Percentiles rank a stretch among this genome's conserved stretches.
Conservation (phyloP, 192 early-diverging fungal species). For the Coemansia guatemalensis region DNA sequence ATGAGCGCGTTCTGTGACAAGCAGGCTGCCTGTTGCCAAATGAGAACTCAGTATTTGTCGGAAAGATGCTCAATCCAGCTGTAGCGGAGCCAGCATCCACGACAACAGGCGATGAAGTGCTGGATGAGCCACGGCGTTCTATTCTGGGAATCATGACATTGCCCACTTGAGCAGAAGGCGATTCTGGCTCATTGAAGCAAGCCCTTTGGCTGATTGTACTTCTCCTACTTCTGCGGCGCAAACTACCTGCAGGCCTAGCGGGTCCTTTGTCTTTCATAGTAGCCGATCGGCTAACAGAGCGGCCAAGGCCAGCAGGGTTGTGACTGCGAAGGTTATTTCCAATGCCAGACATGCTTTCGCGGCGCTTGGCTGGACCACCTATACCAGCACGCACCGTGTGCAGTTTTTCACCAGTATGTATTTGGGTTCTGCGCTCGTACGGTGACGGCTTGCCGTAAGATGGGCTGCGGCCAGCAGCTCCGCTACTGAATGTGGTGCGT, state of each 20-base stretch:
- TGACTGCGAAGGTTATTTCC: slow-evolving; percentile 47
- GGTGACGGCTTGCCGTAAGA: slow-evolving; percentile 15
- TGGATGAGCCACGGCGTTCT: slow-evolving; percentile 27
- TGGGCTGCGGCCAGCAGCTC: not conserved
- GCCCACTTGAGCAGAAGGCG: slow-evolving; percentile 4
- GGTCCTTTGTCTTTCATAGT: slow-evolving; percentile 5
- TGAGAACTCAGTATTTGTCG: slow-evolving; percentile 19
- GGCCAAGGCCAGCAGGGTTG: slow-evolving; percentile 28
- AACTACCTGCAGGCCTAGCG: slow-evolving; percentile 15
- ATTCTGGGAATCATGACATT: not conserved
- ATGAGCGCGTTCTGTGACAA: slow-evolving; percentile 1
- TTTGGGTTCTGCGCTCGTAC: slow-evolving; percentile 3
- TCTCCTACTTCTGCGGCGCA: slow-evolving; percentile 12
- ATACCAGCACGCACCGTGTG: slow-evolving; percentile 23
- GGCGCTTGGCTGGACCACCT: slow-evolving; percentile 35
- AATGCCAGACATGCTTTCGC: slow-evolving; percentile 48
- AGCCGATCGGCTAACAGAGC: slow-evolving; percentile 21
- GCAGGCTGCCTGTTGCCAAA: not conserved
- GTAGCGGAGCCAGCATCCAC: slow-evolving; percentile 11
- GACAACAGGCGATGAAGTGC: slow-evolving; percentile 11
- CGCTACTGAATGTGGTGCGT: not conserved
- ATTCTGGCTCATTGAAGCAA: no score
- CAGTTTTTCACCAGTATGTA: not conserved
- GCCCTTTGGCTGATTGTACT: not conserved
- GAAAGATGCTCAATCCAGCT: slow-evolving; percentile 26